Base-by-base conservation (phyloP, 1,139 yeast species). In the Taiozyma onychis region DNA sequence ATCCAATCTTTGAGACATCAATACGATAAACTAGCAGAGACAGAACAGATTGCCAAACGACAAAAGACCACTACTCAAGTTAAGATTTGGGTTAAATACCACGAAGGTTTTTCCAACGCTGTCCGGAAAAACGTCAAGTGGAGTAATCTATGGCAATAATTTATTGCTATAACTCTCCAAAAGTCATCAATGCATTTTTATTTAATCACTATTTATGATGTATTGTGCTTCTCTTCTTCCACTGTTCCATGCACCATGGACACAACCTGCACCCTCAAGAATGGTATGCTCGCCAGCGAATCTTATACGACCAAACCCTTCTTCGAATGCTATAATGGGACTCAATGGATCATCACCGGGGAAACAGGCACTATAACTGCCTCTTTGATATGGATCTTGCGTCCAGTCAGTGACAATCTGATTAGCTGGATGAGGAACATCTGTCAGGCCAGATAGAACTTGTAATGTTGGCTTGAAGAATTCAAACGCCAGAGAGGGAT, bases 21-120 rank as follows among this genome's bases (percentile, higher is more conserved):
- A 48, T 64, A 65, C 48, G 67, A 56, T 27, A 53, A 57, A 28
- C 46, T 66, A 16, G 58, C 58, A 41, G 53, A 51, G 41, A 50
- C 45, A 32, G 60, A 58, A 43, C 49, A 51, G 41, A 47, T 53
- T 6, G 56, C 56, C 21, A 58, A 60, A 44, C 53, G 44, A 28
- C 53, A 48, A 46, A 61, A 59, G 39, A 45, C 48, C 22, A 43
- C 43, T 1, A 44, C 43, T 2, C 56, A 59, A 43, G 51, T 66
- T 47, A 73, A 86, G 54, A 85, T 89, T 8, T 93, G 98, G 98
- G 88, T 93, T 16, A 91, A 88, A 63, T 91, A 85, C 62, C 87
- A 87, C 57, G 98, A 91, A 66, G 98, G 99, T 2, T 91, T 87
- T 61, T 88, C 96, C 9, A 88, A 91, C 66, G 99, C 99, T 0